Evolutionary conservation across 495 filamentous ascomycete genomes (phyloP).

Genomic region (Daldinia concentrica): DNA sequence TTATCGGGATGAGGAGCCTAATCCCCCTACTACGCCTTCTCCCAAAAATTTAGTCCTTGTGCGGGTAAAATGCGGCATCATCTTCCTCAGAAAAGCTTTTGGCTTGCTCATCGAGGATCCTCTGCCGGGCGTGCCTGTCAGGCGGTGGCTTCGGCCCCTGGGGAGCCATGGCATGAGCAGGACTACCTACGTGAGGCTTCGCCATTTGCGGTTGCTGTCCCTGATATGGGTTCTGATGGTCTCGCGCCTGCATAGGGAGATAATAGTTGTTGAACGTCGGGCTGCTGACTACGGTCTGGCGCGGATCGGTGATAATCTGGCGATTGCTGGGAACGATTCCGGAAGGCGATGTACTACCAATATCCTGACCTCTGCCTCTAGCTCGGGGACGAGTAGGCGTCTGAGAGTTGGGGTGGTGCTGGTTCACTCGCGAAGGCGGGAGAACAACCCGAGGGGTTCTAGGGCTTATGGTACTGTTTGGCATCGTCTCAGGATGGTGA

Average conservation of each 20-base stretch:
- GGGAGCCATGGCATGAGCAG: background rate
- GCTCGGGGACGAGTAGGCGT: background rate
- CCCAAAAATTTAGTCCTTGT: background rate
- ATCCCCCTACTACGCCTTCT: background rate
- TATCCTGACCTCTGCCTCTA: background rate
- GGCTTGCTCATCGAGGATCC: background rate
- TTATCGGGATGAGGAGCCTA: background rate
- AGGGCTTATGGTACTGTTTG: background rate
- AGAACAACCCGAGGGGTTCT: slow-evolving; percentile 1
- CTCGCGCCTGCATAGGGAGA: slow-evolving; percentile 13
- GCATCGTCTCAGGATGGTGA: background rate
- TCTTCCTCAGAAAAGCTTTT: slow-evolving; percentile 24
- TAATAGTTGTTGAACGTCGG: slow-evolving; percentile 8
- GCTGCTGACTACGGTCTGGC: slow-evolving; percentile 1
- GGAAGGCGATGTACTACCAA: background rate
- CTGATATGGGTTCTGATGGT: background rate
- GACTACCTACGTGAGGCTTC: background rate
- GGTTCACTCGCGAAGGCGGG: background rate
- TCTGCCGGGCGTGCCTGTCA: slow-evolving; percentile 5
- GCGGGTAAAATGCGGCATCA: slow-evolving; percentile 24
- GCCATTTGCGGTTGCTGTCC: background rate
- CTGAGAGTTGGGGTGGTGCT: background rate
- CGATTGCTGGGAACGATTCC: background rate
- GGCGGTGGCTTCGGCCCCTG: background rate
- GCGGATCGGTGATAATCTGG: slow-evolving; percentile 10